Evolutionary conservation across 805 yeast genomes (phyloP).

Genomic region (Teunomyces atbi): DNA sequence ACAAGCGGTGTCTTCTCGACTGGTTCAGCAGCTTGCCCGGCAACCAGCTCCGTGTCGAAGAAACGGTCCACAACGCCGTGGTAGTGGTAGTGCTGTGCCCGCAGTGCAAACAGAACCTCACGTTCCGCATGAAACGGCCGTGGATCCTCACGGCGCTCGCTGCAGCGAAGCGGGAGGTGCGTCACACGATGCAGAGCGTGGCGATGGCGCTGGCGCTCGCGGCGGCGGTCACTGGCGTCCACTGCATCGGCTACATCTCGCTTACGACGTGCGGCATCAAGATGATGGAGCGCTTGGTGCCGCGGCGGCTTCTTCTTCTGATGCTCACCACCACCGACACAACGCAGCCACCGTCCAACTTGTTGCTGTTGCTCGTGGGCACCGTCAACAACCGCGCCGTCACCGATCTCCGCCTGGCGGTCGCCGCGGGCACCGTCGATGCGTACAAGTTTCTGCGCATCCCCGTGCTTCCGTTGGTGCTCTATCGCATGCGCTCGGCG

Average conservation of each 20-base stretch:
- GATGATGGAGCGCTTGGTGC: constrained; percentile 36
- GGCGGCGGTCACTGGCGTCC: constrained; percentile 39
- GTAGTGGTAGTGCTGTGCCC: constrained; percentile 36
- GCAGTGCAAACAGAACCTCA: constrained; percentile 37
- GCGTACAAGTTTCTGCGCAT: constrained; percentile 37
- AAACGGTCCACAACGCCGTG: constrained; percentile 5
- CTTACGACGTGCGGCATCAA: constrained; percentile 37
- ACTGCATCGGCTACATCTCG: constrained; percentile 39
- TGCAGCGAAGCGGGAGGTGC: constrained; percentile 15
- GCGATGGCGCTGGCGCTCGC: constrained; percentile 34
- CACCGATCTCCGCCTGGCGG: constrained; percentile 28
- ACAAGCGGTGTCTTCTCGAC: constrained; percentile 38
- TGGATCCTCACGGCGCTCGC: constrained; percentile 20
- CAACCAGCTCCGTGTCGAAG: constrained; percentile 19
- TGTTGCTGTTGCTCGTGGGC: constrained; percentile 11
- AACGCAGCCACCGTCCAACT: background rate
- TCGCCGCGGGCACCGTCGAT: constrained; percentile 30
- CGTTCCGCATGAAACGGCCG: constrained; percentile 31
- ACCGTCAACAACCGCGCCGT: constrained; percentile 11
- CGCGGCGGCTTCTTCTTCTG: constrained; percentile 29
- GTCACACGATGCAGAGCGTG: constrained; percentile 27
- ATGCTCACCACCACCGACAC: constrained; percentile 11
- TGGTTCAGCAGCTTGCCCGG: constrained; percentile 39
- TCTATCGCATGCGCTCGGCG: constrained; percentile 34
- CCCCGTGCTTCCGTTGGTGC: constrained; percentile 37